These are phyloP conservation scores for Coemansia sp. DNA, from an alignment of 192 early-diverging fungal species.

Conservation along the genomic window DNA sequence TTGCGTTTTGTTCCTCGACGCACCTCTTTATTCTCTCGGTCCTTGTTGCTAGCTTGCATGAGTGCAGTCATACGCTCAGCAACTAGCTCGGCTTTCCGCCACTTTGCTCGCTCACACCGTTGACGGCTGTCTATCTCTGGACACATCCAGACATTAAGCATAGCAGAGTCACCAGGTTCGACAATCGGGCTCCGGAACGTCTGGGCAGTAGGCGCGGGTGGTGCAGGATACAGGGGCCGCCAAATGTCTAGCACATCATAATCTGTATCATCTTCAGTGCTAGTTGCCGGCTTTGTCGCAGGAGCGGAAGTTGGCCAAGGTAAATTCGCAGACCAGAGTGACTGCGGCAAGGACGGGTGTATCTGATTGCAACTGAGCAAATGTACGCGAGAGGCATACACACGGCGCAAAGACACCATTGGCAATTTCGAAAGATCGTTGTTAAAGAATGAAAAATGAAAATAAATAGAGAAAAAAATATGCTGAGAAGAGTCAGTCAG, in stretches of 20 bases:
- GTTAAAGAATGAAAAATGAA: neutral
- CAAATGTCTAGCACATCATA: neutral
- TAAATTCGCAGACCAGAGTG: neutral
- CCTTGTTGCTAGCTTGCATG: slow-evolving; percentile 25
- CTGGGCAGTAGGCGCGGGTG: neutral
- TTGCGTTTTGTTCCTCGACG: slow-evolving; percentile 16
- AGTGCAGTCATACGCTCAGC: slow-evolving; percentile 24
- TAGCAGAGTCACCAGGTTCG: neutral
- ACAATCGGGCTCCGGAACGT: neutral
- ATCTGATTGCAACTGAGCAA: slow-evolving; percentile 7
- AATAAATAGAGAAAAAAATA: neutral
- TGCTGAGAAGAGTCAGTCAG: too few species aligned
- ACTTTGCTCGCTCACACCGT: slow-evolving; percentile 8
- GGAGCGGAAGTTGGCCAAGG: neutral
- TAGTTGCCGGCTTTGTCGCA: neutral
- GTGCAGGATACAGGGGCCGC: neutral
- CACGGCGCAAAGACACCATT: neutral
- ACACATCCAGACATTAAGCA: slow-evolving; percentile 34
- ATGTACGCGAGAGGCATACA: neutral
- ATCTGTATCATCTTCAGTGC: neutral
- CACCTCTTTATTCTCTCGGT: neutral
- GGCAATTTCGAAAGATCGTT: neutral
- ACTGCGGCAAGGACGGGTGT: neutral
- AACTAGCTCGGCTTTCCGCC: slow-evolving; percentile 26
- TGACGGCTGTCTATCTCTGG: slow-evolving; percentile 26